Conservation (phyloP, 1,139 yeast species). For the Meyerozyma guilliermondii region DNA sequence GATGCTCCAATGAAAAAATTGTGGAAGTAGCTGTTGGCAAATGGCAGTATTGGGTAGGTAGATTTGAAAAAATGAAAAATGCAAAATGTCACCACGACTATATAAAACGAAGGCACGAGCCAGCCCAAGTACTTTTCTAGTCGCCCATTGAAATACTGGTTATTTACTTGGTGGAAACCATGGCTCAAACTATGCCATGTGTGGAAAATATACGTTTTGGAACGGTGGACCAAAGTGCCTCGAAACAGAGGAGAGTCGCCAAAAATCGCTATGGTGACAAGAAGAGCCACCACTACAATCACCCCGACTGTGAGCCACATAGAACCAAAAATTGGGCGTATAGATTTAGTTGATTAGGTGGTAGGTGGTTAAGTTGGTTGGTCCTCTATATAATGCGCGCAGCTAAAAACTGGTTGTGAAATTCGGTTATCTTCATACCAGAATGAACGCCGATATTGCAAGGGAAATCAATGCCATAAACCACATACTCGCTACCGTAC, state of each 20-base stretch:
- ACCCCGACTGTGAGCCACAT: background rate
- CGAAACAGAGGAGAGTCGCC: constrained; percentile 52
- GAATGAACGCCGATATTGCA: constrained; percentile 3
- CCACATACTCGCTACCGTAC: constrained; percentile 30
- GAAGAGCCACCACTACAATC: background rate
- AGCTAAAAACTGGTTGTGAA: too few species aligned
- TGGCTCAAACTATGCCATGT: background rate
- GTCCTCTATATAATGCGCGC: background rate
- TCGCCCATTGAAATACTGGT: constrained; percentile 12
- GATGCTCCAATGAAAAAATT: constrained; percentile 21
- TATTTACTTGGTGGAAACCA: constrained; percentile 4
- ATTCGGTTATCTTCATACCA: background rate
- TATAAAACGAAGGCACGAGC: constrained; percentile 49
- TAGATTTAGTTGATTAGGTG: too few species aligned
- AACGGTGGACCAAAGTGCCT: constrained; percentile 24
- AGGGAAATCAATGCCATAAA: constrained; percentile 25
- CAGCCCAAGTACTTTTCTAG: constrained; percentile 22
- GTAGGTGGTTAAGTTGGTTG: too few species aligned
- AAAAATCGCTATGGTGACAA: constrained; percentile 29
- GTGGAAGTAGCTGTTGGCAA: constrained; percentile 9
- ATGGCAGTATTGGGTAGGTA: constrained; percentile 27
- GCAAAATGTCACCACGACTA: constrained; percentile 40
- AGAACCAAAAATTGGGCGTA: background rate
- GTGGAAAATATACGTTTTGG: constrained; percentile 8
- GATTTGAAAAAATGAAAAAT: constrained; percentile 40